Evolutionary conservation across 768 basidiomycete species (phyloP).

Genomic region (Artomyces pyxidatus): DNA sequence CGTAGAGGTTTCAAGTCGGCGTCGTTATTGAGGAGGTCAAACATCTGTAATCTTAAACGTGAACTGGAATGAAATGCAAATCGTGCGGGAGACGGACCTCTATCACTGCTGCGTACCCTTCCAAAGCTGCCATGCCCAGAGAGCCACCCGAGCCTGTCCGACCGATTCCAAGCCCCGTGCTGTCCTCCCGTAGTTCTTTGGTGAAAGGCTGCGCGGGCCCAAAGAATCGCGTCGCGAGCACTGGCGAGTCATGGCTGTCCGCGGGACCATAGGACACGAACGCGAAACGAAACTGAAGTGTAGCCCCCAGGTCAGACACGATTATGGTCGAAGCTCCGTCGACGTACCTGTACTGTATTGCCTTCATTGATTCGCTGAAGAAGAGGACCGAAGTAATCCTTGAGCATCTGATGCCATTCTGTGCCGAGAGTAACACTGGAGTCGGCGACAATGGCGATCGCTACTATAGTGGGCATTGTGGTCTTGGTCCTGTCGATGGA

Average conservation of each 20-base stretch:
- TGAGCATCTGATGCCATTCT: conserved; percentile 12
- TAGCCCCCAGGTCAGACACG: no score
- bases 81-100: conserved; percentile 10
- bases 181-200: conserved; percentile 14
- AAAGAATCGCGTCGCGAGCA: conserved; percentile 18
- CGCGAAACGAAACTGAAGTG: conserved; percentile 12
- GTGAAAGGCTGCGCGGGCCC: not conserved
- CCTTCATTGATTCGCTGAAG: conserved; percentile 12
- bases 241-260: conserved; percentile 11
- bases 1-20: conserved; percentile 8
- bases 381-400: conserved; percentile 7
- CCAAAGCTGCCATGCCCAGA: conserved; percentile 15
- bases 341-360: no score
- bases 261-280: conserved; percentile 19
- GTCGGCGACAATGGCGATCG: conserved; percentile 14
- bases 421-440: conserved; percentile 11
- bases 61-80: no score
- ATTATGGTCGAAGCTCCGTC: no score
- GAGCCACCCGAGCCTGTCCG: conserved; percentile 10
- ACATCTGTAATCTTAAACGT: no score
- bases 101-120: conserved; percentile 15
- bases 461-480: conserved; percentile 3
- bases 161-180: conserved; percentile 14
- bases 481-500: no score
- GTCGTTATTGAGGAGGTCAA: conserved; percentile 9